Evolutionary conservation across 2,329 filamentous ascomycete species (phyloP), one percentile per base, ranked within the genome.

Genomic region (Xylariaceae sp.): DNA sequence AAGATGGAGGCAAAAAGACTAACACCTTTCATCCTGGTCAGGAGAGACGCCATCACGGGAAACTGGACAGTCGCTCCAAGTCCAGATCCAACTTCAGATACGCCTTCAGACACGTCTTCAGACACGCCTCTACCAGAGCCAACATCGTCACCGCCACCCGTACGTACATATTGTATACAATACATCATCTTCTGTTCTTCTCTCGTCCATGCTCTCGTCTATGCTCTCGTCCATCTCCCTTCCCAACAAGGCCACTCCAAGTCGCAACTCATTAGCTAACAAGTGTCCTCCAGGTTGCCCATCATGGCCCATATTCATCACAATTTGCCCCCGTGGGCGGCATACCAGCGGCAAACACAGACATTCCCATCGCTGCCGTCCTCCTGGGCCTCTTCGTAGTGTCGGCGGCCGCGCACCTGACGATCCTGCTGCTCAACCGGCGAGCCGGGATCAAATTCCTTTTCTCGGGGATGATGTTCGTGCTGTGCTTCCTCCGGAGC

Each of bases 391-490:
- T 67, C 11, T 67, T 66, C 61, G 51, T 61, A 3, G 43, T 55
- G 31, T 62, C 64, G 3, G 64, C 62, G 3, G 58, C 50, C 6
- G 63, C 63, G 37, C 65, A 67, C 60, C 54, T 63, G 52, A 53
- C 57, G 7, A 54, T 67, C 53, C 58, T 67, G 1, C 74, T 76
- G 56, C 62, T 73, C 55, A 87, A 82, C 72, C 70, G 64, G 29
- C 71, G 70, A 12, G 71, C 70, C 41, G 74, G 74, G 44, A 77
- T 81, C 67, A 84, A 83, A 62, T 87, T 87, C 66, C 56, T 83
- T 55, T 76, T 85, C 59, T 84, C 80, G 0, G 77, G 67, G 46
- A 70, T 84, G 43, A 65, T 81, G 29, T 84, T 85, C 65, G 80
- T 75, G 60, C 82, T 85, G 70, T 81, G 76, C 67, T 75, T 80